These are phyloP conservation scores for Coniochaeta sp. DNA, from an alignment of 2,329 filamentous ascomycete species.

Conservation along the genomic window DNA sequence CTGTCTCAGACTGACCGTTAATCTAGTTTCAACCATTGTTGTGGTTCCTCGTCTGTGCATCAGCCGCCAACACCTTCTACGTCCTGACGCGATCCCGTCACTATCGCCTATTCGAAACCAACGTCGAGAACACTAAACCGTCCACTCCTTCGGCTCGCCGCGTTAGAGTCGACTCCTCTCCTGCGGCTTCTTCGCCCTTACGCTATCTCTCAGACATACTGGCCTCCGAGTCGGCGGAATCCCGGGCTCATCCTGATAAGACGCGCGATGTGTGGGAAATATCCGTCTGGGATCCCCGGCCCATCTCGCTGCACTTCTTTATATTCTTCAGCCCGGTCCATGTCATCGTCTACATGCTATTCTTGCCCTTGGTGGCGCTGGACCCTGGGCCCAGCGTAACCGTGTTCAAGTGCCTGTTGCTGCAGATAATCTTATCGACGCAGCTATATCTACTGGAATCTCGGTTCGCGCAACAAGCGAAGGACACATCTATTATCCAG, in stretches of 20 bases:
- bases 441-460: slow-evolving; percentile 70
- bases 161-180: slow-evolving; percentile 81
- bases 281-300: slow-evolving; percentile 86
- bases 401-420: slow-evolving; percentile 72
- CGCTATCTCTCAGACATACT: slow-evolving; percentile 65
- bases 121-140: slow-evolving; percentile 64
- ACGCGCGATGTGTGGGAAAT: slow-evolving; percentile 91
- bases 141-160: slow-evolving; percentile 79
- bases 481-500: slow-evolving; percentile 77
- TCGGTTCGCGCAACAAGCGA: slow-evolving; percentile 75
- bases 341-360: slow-evolving; percentile 82
- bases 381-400: slow-evolving; percentile 81
- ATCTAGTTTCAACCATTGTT: slow-evolving; percentile 61
- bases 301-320: slow-evolving; percentile 73
- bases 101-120: slow-evolving; percentile 86
- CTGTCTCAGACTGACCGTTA: neutral
- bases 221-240: slow-evolving; percentile 64
- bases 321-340: slow-evolving; percentile 92
- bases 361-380: slow-evolving; percentile 68
- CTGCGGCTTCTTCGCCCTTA: slow-evolving; percentile 70
- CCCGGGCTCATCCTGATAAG: slow-evolving; percentile 75
- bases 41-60: slow-evolving; percentile 60
- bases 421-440: slow-evolving; percentile 67
- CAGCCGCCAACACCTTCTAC: slow-evolving; percentile 71
- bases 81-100: slow-evolving; percentile 74